Evolutionary conservation across 345 rosid species (phyloP).

Genomic region (Citrus cavaleriei): DNA sequence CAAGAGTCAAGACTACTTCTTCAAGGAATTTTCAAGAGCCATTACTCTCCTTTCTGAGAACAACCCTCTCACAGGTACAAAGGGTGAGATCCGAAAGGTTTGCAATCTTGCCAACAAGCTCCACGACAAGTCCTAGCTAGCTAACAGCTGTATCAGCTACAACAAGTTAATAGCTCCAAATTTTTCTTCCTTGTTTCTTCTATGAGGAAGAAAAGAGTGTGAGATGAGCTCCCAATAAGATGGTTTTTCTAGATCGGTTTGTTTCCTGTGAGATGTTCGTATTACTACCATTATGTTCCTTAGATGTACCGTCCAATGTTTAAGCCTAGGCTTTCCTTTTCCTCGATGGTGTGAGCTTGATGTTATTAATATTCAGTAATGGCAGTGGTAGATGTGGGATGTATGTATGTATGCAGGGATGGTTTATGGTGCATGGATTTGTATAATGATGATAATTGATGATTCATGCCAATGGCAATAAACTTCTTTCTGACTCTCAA

Average conservation of each 20-base stretch:
- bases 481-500: neutral
- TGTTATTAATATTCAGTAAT: constrained; percentile 20
- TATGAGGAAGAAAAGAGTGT: constrained; percentile 14
- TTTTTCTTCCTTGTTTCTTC: constrained; percentile 8
- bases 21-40: constrained; percentile 88
- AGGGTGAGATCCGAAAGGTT: constrained; percentile 93
- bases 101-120: constrained; percentile 85
- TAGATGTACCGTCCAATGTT: neutral
- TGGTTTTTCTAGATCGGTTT: constrained; percentile 3
- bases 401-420: constrained; percentile 9
- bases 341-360: constrained; percentile 1
- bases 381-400: constrained; percentile 19
- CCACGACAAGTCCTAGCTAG: constrained; percentile 34
- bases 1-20: constrained; percentile 85
- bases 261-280: neutral
- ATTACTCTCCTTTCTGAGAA: constrained; percentile 81
- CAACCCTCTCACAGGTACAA: constrained; percentile 81
- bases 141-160: neutral
- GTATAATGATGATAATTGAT: constrained; percentile 10
- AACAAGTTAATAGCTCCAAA: neutral
- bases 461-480: constrained; percentile 16
- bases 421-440: constrained; percentile 28
- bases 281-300: neutral
- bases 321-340: neutral
- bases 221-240: constrained; percentile 26